Percentiles rank a stretch among this genome's conserved stretches.
phyloP scores from a whole-genome alignment of 2,329 filamentous ascomycete species.

The Phialophora macrospora region DNA sequence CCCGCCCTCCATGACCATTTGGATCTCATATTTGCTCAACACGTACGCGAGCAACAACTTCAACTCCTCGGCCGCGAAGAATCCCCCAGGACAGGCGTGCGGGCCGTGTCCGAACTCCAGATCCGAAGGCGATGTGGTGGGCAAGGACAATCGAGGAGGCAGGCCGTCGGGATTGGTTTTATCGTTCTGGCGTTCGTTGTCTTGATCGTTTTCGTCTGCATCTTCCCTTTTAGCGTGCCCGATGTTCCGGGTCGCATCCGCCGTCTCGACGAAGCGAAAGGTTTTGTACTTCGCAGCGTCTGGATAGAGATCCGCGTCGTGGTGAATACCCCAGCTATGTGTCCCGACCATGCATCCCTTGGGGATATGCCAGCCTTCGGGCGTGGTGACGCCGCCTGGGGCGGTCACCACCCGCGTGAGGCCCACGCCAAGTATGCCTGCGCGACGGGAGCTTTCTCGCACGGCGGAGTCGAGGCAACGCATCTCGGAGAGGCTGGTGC shows the following conservation, averaged over 20 bases:
- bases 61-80: slow-evolving; percentile 40
- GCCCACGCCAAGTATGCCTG: slow-evolving; percentile 46
- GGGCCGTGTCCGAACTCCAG: slow-evolving; percentile 52
- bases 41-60: slow-evolving; percentile 42
- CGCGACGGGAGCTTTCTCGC: slow-evolving; percentile 51
- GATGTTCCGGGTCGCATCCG: too few species aligned
- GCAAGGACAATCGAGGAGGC: slow-evolving; percentile 45
- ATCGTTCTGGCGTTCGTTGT: slow-evolving; percentile 32
- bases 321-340: slow-evolving; percentile 53
- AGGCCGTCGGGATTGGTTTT: slow-evolving; percentile 21
- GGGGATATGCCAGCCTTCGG: slow-evolving; percentile 54
- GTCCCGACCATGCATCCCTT: slow-evolving; percentile 54
- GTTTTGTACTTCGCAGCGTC: slow-evolving; percentile 55
- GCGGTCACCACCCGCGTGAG: slow-evolving; percentile 39
- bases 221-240: background rate
- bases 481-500: slow-evolving; percentile 46
- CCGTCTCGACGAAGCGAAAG: slow-evolving; percentile 53
- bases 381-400: slow-evolving; percentile 38
- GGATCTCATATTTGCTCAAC: slow-evolving; percentile 42
- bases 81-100: slow-evolving; percentile 47
- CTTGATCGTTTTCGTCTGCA: slow-evolving; percentile 30
- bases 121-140: slow-evolving; percentile 58
- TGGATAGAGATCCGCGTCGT: slow-evolving; percentile 53
- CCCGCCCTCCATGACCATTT: slow-evolving; percentile 24
- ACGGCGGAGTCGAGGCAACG: slow-evolving; percentile 49